Conservation (phyloP, 1,139 yeast species). For the Debaryomyces subglobosus region DNA sequence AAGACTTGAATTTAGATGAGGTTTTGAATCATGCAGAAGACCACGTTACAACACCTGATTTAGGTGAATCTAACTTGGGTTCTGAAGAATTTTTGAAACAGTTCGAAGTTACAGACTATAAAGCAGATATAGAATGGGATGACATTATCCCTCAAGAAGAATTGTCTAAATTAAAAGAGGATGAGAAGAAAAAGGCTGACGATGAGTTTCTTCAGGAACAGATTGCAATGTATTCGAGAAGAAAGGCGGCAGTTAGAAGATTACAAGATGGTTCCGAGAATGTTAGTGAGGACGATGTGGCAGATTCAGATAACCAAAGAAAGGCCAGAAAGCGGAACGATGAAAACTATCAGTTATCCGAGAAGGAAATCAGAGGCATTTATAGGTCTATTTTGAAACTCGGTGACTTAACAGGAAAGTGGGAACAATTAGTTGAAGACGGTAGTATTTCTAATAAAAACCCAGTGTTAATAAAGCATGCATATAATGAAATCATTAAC, state of each 20-base stretch:
- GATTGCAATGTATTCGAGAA: conserved; percentile 80
- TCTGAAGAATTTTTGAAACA: conserved; percentile 97
- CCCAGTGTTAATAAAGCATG: conserved; percentile 77
- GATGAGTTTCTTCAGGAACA: conserved; percentile 88
- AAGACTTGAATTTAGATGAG: conserved; percentile 93
- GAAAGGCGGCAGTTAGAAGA: conserved; percentile 72
- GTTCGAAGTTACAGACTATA: conserved; percentile 97
- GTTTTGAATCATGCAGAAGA: conserved; percentile 97
- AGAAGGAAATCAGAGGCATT: conserved; percentile 83
- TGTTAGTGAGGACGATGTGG: conserved; percentile 39
- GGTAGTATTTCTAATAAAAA: conserved; percentile 87
- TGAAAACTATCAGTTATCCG: conserved; percentile 67
- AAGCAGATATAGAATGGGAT: conserved; percentile 99
- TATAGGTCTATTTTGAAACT: conserved; percentile 80
- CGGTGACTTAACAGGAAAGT: conserved; percentile 80
- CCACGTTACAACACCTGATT: conserved; percentile 92
- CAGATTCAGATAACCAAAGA: conserved; percentile 31
- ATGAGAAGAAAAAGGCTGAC: conserved; percentile 83
- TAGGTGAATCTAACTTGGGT: conserved; percentile 95
- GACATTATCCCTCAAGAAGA: conserved; percentile 98
- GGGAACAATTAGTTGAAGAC: conserved; percentile 89
- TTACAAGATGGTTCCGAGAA: conserved; percentile 50
- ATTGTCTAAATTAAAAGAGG: conserved; percentile 83
- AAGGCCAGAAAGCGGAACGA: conserved; percentile 33
- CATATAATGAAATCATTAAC: conserved; percentile 70